Base-by-base conservation (phyloP, 441 rosid species). In the Brassica balearica region DNA sequence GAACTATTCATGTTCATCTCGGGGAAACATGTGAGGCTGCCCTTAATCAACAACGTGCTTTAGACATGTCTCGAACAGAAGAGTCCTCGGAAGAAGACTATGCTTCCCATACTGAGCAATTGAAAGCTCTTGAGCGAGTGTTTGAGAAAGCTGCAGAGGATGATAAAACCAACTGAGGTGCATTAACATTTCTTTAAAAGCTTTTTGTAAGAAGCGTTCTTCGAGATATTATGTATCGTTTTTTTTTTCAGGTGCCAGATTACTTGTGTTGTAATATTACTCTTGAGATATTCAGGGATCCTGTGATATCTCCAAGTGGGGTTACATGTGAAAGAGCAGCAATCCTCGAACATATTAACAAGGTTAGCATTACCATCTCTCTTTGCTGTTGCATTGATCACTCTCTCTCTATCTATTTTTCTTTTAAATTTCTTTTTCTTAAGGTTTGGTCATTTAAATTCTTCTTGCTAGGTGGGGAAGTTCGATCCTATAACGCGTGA, bases 251-350 rank as follows among this genome's bases (percentile, higher is more conserved):
- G 99, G 95, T 95, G 76, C 99, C 99, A 1, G 98, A 91, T 85
- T 90, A 88, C 65, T 80, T 95, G 11, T 93, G 99, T 72, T 95
- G 98, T 84, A 92, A 86, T 68, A 93, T 95, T 14, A 92, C 98
- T 14, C 97, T 95, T 8, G 96, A 93, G 80, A 91, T 93, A 38
- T 87, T 89, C 72, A 89, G 90, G 8, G 99, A 93, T 84, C 97
- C 98, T 59, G 98, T 95, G 72, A 86, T 93, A 70, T 82, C 95
- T 71, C 99, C 99, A 11, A 88, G 97, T 72, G 97, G 99, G 51
- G 77, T 88, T 82, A 83, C 97, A 43, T 93, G 93, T 71, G 98
- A 95, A 83, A 93, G 97, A 84, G 88, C 92, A 12, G 93, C 82
- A 53, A 89, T 95, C 84, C 93, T 89, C 55, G 91, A 95, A 22